Evolutionary conservation across 495 filamentous ascomycete genomes (phyloP), one percentile per base, ranked within the genome.

Genomic region (Lineolata rhizophorae): DNA sequence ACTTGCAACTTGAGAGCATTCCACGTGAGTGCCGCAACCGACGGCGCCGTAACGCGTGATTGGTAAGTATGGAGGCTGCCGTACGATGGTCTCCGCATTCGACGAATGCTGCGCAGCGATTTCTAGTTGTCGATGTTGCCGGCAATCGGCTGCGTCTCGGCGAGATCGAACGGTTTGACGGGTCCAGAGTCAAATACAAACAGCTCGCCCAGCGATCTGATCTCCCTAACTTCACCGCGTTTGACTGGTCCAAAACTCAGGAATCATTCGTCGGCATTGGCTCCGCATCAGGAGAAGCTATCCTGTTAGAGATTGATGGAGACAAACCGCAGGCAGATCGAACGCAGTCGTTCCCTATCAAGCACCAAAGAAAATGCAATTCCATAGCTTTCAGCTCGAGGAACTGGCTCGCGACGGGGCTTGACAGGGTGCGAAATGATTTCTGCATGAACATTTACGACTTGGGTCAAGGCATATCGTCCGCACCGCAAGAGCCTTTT

Each of bases 381-480:
- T 76, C 82, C 8, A 72, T 95, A 13, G 76, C 82, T 2, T 93
- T 97, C 52, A 91, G 71, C 47, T 68, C 66, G 16, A 62, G 67
- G 21, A 74, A 78, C 3, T 57, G 78, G 35, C 57, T 97, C 38
- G 87, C 87, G 12, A 77, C 82, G 11, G 87, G 81, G 10, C 58
- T 95, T 25, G 90, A 97, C 43, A 66, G 80, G 38, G 81, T 91
- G 19, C 71, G 90, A 3, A 92, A 84, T 50, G 87, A 95, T 51
- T 74, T 75, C 37, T 92, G 81, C 44, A 60, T 97, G 27, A 83
- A 93, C 45, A 73, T 95, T 18, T 97, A 85, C 72, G 90, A 97
- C 51, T 62, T 90, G 31, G 77, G 70, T 39, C 71, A 70, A 32
- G 51, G 4, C 36, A 41, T 49, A 39, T 37, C 46, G 43, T 18